Base-by-base conservation (phyloP, 2,329 filamentous ascomycete species). In the Eutypa lata region DNA sequence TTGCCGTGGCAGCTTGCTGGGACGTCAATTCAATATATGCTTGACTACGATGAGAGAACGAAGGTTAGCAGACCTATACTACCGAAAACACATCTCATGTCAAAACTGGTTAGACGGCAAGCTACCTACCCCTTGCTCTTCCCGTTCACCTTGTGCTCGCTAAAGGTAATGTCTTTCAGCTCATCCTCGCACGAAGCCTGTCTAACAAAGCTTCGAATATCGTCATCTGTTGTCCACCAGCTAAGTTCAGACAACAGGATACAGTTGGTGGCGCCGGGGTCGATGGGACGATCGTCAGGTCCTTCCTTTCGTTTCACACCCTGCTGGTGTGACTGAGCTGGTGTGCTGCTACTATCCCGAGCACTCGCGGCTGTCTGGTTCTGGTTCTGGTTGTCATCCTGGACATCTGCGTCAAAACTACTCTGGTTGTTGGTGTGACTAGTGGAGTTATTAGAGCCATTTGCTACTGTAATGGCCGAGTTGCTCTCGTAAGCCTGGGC, bases 211-310 rank as follows among this genome's bases (percentile, higher is more conserved):
- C 88, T 89, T 50, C 94, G 88, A 52, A 99, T 84, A 62, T 97
- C 91, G 66, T 99, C 94, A 67, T 99, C 94, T 2, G 89, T 96
- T 28, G 87, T 92, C 93, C 93, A 97, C 94, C 94, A 99, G 70
- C 90, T 89, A 10, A 99, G 77, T 48, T 97, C 94, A 2, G 90
- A 92, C 50, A 97, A 83, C 69, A 96, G 84, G 28, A 97, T 74
- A 0, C 92, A 91, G 22, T 85, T 78, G 1, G 83, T 86, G 2
- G 83, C 83, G 52, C 75, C 75, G 2, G 80, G 76, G 56, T 87
- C 84, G 48, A 85, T 75, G 3, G 80, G 78, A 22, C 82, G 68
- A 26, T 83, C 80, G 54, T 84, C 82, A 2, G 81, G 80, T 10
- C 76, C 79, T 50, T 79, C 77, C 68, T 86, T 86, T 52, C 82